Percentiles rank a stretch among this genome's conserved stretches.
phyloP scores from a whole-genome alignment of 2,329 filamentous ascomycete genomes.

The Diplodia corticola region DNA sequence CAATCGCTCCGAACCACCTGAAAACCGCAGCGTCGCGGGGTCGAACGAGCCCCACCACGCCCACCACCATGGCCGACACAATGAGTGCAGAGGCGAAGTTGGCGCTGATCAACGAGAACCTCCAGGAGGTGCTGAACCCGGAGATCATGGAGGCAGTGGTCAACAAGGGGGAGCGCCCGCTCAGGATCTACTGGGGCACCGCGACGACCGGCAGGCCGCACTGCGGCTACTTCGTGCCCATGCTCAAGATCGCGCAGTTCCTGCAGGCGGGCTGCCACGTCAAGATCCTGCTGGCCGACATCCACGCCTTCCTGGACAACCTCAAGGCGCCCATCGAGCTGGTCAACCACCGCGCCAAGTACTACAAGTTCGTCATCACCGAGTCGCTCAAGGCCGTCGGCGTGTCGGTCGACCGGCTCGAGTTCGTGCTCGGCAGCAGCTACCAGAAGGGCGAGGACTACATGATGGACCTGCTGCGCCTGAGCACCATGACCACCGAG shows the following conservation, averaged over 20 bases:
- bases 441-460: constrained; percentile 73
- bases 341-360: constrained; percentile 76
- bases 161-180: constrained; percentile 65
- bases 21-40: not conserved
- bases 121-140: constrained; percentile 78
- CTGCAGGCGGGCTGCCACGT: constrained; percentile 82
- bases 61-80: constrained; percentile 20
- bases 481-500: constrained; percentile 70
- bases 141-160: constrained; percentile 78
- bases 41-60: constrained; percentile 10
- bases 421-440: constrained; percentile 79
- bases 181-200: constrained; percentile 86
- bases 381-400: constrained; percentile 74
- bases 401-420: constrained; percentile 74
- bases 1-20: not conserved
- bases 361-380: constrained; percentile 78
- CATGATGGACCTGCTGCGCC: constrained; percentile 83
- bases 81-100: constrained; percentile 59
- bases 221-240: constrained; percentile 84
- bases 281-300: constrained; percentile 67
- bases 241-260: constrained; percentile 87
- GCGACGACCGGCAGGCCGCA: constrained; percentile 87
- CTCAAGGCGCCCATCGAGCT: constrained; percentile 87
- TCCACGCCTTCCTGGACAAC: constrained; percentile 75
- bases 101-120: constrained; percentile 74